Conservation (phyloP, 1,284 basidiomycete species). For the Ceratorhiza oryzae-sativae region DNA sequence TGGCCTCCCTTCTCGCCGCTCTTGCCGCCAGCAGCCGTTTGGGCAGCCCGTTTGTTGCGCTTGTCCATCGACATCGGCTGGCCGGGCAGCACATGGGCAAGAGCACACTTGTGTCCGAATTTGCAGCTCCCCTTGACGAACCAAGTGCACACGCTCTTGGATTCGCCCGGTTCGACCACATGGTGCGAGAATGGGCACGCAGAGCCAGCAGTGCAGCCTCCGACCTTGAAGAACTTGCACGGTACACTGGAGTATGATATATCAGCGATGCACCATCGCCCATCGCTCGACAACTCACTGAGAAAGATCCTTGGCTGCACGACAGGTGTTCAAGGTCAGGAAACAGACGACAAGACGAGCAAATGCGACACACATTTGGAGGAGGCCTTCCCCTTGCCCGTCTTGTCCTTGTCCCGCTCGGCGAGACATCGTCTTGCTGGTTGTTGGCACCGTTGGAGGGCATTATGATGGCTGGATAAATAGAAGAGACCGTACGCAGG, state of each 20-base stretch:
- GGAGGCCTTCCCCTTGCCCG: constrained; percentile 49
- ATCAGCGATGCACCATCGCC: not conserved
- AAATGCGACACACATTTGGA: constrained; percentile 51
- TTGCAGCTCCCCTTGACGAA: constrained; percentile 96
- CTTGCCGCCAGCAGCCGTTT: constrained; percentile 64
- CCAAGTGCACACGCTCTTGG: constrained; percentile 95
- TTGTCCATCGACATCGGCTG: constrained; percentile 95
- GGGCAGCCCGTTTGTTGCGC: constrained; percentile 97
- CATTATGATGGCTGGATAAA: constrained; percentile 8
- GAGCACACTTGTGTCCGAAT: constrained; percentile 96
- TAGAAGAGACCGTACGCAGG: constrained; percentile 1
- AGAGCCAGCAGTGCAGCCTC: constrained; percentile 91
- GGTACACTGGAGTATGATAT: constrained; percentile 66
- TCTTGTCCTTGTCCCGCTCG: constrained; percentile 52
- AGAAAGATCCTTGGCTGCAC: constrained; percentile 82
- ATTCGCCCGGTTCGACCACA: constrained; percentile 71
- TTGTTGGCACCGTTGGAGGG: constrained; percentile 2
- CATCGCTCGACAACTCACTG: constrained; percentile 54
- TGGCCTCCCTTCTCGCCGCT: constrained; percentile 50
- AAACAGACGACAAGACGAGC: not conserved
- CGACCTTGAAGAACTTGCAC: constrained; percentile 97
- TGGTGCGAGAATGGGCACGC: constrained; percentile 94
- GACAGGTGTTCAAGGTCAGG: not conserved
- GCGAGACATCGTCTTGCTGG: constrained; percentile 15
- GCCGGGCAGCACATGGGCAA: constrained; percentile 92